Evolutionary conservation across 768 basidiomycete species (phyloP).

Genomic region (Nidula microcarpa): DNA sequence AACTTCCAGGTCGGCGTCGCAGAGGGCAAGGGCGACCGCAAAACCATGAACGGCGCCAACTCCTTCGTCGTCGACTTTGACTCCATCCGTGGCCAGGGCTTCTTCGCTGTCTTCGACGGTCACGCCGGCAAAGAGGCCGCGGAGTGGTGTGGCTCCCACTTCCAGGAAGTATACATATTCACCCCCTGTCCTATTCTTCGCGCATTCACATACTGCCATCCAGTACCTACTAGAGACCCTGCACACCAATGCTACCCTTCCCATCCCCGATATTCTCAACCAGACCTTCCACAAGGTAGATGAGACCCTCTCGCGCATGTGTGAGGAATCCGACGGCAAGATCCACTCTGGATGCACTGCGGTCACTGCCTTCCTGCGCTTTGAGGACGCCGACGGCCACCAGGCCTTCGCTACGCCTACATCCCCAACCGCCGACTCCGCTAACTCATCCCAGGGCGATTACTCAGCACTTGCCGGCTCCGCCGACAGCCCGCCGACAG

Average conservation of each 20-base stretch:
- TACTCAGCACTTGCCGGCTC: neutral
- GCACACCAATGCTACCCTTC: constrained; percentile 47
- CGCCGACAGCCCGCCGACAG: constrained; percentile 31
- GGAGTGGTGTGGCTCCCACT: constrained; percentile 97
- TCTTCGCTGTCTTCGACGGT: constrained; percentile 98
- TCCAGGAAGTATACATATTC: constrained; percentile 70
- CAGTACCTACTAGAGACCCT: constrained; percentile 67
- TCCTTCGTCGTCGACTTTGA: constrained; percentile 96
- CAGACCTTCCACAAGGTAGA: constrained; percentile 95
- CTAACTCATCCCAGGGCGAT: constrained; percentile 24
- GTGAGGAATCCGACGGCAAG: constrained; percentile 84
- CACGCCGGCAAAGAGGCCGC: constrained; percentile 99
- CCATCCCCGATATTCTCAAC: constrained; percentile 88
- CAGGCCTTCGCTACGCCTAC: constrained; percentile 56
- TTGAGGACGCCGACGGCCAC: constrained; percentile 77
- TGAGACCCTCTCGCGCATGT: constrained; percentile 72
- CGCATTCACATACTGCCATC: constrained; percentile 29
- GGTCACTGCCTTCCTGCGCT: constrained; percentile 90
- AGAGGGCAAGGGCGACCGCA: constrained; percentile 85
- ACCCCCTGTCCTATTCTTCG: neutral
- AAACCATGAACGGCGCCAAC: constrained; percentile 98
- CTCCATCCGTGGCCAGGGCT: constrained; percentile 89
- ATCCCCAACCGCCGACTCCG: constrained; percentile 28
- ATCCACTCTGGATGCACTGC: constrained; percentile 98
- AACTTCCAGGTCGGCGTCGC: constrained; percentile 69